phyloP scores from a whole-genome alignment of 73 alveolate genomes.

The Symbiodinium natans region DNA sequence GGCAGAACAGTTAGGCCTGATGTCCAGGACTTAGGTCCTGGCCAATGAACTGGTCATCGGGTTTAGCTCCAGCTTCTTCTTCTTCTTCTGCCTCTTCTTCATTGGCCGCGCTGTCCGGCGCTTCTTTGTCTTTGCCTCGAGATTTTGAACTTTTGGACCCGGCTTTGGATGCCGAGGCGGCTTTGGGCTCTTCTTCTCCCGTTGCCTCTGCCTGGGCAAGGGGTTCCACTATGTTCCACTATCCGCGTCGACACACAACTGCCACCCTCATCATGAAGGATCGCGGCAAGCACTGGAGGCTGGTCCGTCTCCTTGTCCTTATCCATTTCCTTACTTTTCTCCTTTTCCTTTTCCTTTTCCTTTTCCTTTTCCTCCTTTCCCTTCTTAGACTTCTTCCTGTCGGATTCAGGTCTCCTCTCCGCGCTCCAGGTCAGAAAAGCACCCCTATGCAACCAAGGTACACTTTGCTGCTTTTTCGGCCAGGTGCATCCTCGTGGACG shows the following conservation, averaged over 20 bases:
- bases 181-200: neutral
- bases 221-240: no score
- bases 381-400: neutral
- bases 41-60: slow-evolving; percentile 36
- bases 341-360: neutral
- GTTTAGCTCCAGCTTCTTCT: neutral
- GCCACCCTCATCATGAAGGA: no score
- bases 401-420: neutral
- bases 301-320: neutral
- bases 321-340: no score
- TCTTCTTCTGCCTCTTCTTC: neutral
- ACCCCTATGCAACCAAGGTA: neutral
- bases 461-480: slow-evolving; percentile 32
- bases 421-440: neutral
- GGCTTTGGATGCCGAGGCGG: no score
- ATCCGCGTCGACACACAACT: no score
- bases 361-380: neutral
- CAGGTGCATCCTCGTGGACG: slow-evolving; percentile 30
- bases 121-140: neutral
- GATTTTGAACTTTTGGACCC: neutral
- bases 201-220: neutral
- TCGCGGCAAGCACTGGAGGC: no score
- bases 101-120: neutral
- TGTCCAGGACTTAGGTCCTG: neutral
- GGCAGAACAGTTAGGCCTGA: no score